Conservation (phyloP, 2,329 filamentous ascomycete species). For the Dothiorella sarmentorum region DNA sequence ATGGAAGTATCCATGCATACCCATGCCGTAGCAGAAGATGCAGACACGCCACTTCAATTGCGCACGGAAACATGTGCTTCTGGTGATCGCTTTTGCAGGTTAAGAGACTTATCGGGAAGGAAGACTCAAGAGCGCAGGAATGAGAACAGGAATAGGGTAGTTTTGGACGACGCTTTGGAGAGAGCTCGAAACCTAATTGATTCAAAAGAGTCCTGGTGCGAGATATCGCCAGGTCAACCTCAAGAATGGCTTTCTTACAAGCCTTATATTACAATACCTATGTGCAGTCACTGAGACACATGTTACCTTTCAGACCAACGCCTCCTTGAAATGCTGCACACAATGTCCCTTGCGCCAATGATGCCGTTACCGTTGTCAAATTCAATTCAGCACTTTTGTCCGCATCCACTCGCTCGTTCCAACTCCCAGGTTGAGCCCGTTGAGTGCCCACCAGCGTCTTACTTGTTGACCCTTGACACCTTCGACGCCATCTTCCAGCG, state of each 20-base stretch:
- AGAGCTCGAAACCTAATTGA: background rate
- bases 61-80: too few relatives aligned
- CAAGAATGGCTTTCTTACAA: background rate
- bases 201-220: background rate
- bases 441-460: slow-evolving; percentile 80
- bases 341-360: background rate
- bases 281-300: background rate
- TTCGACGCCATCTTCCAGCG: slow-evolving; percentile 79
- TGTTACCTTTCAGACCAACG: background rate
- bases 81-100: too few relatives aligned
- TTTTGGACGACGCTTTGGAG: too few relatives aligned
- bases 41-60: too few relatives aligned
- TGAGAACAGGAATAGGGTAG: too few relatives aligned
- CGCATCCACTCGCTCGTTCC: slow-evolving; percentile 89
- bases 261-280: slow-evolving; percentile 1
- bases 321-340: background rate
- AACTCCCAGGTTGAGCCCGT: slow-evolving; percentile 76
- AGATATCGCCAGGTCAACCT: background rate
- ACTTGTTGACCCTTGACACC: slow-evolving; percentile 67
- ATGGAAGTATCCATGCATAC: too few relatives aligned
- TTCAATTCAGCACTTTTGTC: slow-evolving; percentile 58
- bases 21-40: too few relatives aligned
- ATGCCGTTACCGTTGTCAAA: background rate
- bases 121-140: too few relatives aligned
- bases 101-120: too few relatives aligned